A percentile compares a stretch with the other conserved stretches of the same genome.
phyloP scores from a whole-genome alignment of 2,329 filamentous ascomycete species.

The Monosporascus sp. region DNA sequence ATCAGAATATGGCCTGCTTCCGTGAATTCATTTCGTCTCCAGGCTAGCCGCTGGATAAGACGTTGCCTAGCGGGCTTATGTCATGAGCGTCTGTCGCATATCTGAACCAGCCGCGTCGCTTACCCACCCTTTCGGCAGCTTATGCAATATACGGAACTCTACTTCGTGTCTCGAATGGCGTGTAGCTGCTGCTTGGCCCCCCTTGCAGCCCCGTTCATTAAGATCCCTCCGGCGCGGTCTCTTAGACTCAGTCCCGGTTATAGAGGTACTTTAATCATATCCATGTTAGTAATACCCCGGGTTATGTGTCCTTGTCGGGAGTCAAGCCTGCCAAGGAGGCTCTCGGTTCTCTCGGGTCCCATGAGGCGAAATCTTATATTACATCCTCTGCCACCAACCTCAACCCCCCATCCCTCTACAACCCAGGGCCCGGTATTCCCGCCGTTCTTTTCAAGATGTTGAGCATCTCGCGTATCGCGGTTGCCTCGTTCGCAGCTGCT shows the following conservation, averaged over 20 bases:
- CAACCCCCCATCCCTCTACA: slow-evolving; percentile 8
- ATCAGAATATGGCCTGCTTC: slow-evolving; percentile 10
- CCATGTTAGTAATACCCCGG: slow-evolving; percentile 9
- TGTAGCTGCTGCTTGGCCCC: slow-evolving; percentile 19
- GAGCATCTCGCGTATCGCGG: slow-evolving; percentile 22
- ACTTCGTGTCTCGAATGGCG: slow-evolving; percentile 11
- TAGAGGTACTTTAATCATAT: slow-evolving; percentile 7
- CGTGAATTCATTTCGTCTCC: slow-evolving; percentile 15
- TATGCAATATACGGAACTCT: slow-evolving; percentile 17
- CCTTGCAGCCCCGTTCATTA: slow-evolving; percentile 18
- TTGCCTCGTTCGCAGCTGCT: slow-evolving; percentile 24
- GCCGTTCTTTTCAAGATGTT: slow-evolving; percentile 24
- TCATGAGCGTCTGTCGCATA: slow-evolving; percentile 24
- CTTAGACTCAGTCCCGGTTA: slow-evolving; percentile 19
- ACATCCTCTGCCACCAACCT: slow-evolving; percentile 10
- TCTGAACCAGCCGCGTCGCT: slow-evolving; percentile 22
- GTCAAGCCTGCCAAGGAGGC: slow-evolving; percentile 13
- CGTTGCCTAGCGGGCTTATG: not conserved
- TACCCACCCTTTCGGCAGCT: slow-evolving; percentile 13
- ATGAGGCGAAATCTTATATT: slow-evolving; percentile 20
- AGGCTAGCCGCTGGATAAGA: slow-evolving; percentile 4
- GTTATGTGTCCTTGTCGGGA: slow-evolving; percentile 21
- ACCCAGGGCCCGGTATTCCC: slow-evolving; percentile 18
- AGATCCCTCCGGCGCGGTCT: slow-evolving; percentile 16
- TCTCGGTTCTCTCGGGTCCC: slow-evolving; percentile 10